These are phyloP conservation scores for Aureobasidium pullulans DNA, from an alignment of 2,329 filamentous ascomycete species.

Conservation along the genomic window DNA sequence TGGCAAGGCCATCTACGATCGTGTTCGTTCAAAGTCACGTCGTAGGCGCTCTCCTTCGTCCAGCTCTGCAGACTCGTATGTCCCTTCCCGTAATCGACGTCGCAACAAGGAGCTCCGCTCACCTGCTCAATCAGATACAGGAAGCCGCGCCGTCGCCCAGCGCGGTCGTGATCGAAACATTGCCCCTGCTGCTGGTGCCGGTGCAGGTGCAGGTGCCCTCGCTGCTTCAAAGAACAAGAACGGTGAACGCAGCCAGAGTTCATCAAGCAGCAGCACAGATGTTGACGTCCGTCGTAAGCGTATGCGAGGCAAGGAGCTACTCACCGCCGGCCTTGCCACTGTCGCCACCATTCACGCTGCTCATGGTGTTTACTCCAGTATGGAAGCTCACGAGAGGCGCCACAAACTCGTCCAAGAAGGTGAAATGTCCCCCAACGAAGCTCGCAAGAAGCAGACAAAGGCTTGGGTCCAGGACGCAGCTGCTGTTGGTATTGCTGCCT, in stretches of 20 bases:
- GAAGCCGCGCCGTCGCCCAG: conserved; percentile 24
- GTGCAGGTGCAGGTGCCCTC: conserved; percentile 29
- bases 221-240: conserved; percentile 16
- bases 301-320: conserved; percentile 57
- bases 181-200: conserved; percentile 34
- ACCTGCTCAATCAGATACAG: conserved; percentile 34
- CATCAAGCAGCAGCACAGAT: conserved; percentile 38
- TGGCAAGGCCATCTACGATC: conserved; percentile 47
- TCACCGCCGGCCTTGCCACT: conserved; percentile 59
- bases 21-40: conserved; percentile 47
- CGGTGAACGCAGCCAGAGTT: conserved; percentile 18
- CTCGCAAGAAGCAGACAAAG: conserved; percentile 55
- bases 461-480: conserved; percentile 57
- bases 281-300: conserved; percentile 58
- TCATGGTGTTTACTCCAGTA: conserved; percentile 55
- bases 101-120: conserved; percentile 30
- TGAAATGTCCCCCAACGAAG: conserved; percentile 55
- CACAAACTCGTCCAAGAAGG: conserved; percentile 54
- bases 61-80: conserved; percentile 45
- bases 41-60: conserved; percentile 38
- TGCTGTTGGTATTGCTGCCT: conserved; percentile 58
- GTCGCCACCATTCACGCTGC: conserved; percentile 64
- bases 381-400: conserved; percentile 57
- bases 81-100: conserved; percentile 41
- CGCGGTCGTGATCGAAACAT: conserved; percentile 35